These are phyloP conservation scores for Periconia sp. DNA, from an alignment of 2,329 filamentous ascomycete genomes.

Conservation along the genomic window DNA sequence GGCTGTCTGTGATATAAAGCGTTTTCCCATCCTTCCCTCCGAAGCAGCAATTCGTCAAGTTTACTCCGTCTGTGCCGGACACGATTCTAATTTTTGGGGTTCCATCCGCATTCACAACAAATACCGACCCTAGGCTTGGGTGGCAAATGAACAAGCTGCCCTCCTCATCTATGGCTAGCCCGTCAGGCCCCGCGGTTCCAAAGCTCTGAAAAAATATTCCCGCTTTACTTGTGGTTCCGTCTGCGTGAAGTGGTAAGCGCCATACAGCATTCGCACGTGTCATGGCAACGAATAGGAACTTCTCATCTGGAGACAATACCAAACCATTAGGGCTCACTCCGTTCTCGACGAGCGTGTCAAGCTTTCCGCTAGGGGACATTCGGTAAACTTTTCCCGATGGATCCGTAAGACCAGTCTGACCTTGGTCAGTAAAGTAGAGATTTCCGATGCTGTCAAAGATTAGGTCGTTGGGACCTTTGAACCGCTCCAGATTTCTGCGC, in stretches of 20 bases:
- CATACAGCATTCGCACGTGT: constrained; percentile 51
- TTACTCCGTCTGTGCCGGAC: constrained; percentile 32
- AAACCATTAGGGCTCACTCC: constrained; percentile 50
- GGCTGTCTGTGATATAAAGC: constrained; percentile 50
- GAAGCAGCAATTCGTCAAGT: constrained; percentile 53
- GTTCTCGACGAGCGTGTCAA: constrained; percentile 48
- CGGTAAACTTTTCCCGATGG: constrained; percentile 51
- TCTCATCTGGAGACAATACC: constrained; percentile 46
- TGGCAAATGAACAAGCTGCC: constrained; percentile 31
- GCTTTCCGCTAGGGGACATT: constrained; percentile 38
- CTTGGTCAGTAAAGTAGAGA: constrained; percentile 55
- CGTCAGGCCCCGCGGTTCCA: constrained; percentile 50
- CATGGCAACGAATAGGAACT: constrained; percentile 50
- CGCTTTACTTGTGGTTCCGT: constrained; percentile 48
- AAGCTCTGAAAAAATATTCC: constrained; percentile 51
- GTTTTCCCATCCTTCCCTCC: constrained; percentile 46
- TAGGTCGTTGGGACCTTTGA: constrained; percentile 54
- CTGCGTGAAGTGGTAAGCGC: constrained; percentile 47
- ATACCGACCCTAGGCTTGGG: constrained; percentile 43
- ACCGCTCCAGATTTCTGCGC: constrained; percentile 50
- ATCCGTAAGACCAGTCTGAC: constrained; percentile 53
- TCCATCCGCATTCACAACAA: constrained; percentile 47
- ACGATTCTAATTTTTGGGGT: constrained; percentile 47
- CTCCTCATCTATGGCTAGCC: constrained; percentile 49
- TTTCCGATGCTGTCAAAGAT: constrained; percentile 46